Evolutionary conservation across 495 filamentous ascomycete genomes (phyloP), one percentile per base, ranked within the genome.

Genomic region (Trichocladium antarcticum): DNA sequence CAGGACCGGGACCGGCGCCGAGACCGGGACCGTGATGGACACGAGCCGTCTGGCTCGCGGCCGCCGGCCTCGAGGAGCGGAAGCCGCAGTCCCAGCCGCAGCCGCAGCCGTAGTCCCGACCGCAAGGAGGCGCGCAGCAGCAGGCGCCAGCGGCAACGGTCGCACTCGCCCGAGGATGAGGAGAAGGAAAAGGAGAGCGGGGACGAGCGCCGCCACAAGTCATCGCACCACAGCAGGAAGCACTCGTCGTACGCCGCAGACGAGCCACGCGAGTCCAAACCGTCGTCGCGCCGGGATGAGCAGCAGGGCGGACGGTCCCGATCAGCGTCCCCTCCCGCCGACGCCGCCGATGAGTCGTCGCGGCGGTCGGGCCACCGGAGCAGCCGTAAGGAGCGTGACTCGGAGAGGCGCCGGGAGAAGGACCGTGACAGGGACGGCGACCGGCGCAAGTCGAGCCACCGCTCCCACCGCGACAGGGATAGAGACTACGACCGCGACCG

Each of bases 131-230:
- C 65, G 34, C 74, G 68, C 51, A 74, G 73, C 41, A 67, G 51
- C 28, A 27, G 43, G 24, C 47, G 65, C 36, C 73, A 79, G 61
- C 78, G 77, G n/a, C 72, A 79, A 53, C 77, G 74, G 11, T 82
- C 80, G 4, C 57, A 67, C 7, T 79, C 57, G 10, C 48, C 72
- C 11, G 67, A 74, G 0, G 67, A 72, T 11, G 67, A 68, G 24
- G 69, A 68, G 14, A 72, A 72, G 21, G 74, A 14, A 2, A 5
- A 27, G 19, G 38, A 20, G 16, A 51, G 49, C 49, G 42, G 77
- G 22, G 75, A 71, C 14, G 73, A 79, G 37, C 53, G 56, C n/a
- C 50, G 55, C 27, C 70, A 54, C 61, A 73, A 43, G 39, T 56
- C 69, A 67, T 57, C 74, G 57, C 75, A 76, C n/a, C 24, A 27